A percentile compares a stretch with the other conserved stretches of the same genome.
Evolutionary conservation across 805 yeast genomes (phyloP).

Genomic region (Wickerhamomyces bovis): DNA sequence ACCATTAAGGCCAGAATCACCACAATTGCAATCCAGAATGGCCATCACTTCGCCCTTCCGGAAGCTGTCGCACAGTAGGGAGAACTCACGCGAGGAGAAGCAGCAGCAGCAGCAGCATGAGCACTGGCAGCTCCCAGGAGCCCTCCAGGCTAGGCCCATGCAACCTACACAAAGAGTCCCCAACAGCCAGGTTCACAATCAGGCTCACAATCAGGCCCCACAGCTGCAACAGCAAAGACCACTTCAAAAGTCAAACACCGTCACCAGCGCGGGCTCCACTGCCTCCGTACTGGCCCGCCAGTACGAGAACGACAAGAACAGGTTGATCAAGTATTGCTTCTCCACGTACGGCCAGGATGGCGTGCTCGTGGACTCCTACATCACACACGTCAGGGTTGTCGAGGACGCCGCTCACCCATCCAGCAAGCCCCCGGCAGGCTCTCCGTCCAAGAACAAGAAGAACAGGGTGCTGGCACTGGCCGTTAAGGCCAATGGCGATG

Average conservation of each 20-base stretch:
- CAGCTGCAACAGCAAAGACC: slow-evolving; percentile 12
- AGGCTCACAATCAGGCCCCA: slow-evolving; percentile 14
- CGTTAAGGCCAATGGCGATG: slow-evolving; percentile 58
- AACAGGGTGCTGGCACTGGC: slow-evolving; percentile 52
- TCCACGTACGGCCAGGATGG: slow-evolving; percentile 38
- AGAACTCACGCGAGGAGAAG: slow-evolving; percentile 25
- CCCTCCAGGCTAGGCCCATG: slow-evolving; percentile 12
- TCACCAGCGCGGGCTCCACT: slow-evolving; percentile 18
- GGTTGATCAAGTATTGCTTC: slow-evolving; percentile 45
- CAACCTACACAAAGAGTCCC: background rate
- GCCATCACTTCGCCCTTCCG: slow-evolving; percentile 33
- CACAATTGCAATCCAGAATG: slow-evolving; percentile 6
- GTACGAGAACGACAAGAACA: slow-evolving; percentile 48
- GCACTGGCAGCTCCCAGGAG: background rate
- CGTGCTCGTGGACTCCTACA: slow-evolving; percentile 48
- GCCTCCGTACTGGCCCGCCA: slow-evolving; percentile 43
- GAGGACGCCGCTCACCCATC: slow-evolving; percentile 73
- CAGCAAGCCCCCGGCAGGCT: slow-evolving; percentile 55
- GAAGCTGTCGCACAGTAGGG: slow-evolving; percentile 27
- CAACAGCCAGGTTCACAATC: slow-evolving; percentile 9
- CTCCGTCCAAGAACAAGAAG: slow-evolving; percentile 46
- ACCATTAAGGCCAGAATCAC: no score
- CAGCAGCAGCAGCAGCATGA: background rate
- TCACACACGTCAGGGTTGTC: slow-evolving; percentile 68
- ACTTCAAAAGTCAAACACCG: slow-evolving; percentile 26